A percentile compares a stretch with the other conserved stretches of the same genome.
phyloP scores from a whole-genome alignment of 2,329 filamentous ascomycete species.

The Botryosphaeria agaves region DNA sequence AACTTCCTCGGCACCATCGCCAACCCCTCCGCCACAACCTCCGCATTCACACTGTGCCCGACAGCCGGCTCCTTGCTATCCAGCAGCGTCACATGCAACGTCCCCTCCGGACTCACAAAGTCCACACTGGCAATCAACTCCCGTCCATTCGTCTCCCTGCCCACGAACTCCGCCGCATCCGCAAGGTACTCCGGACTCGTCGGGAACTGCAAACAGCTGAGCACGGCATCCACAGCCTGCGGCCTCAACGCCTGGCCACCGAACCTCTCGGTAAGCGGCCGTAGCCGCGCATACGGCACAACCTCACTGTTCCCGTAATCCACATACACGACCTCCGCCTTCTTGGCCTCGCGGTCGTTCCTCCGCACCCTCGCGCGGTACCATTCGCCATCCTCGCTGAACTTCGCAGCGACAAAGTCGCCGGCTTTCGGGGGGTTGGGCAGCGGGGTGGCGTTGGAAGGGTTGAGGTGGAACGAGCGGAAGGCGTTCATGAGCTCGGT shows the following conservation, averaged over 20 bases:
- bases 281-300: conserved; percentile 67
- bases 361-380: conserved; percentile 82
- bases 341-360: conserved; percentile 81
- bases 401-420: conserved; percentile 80
- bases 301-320: conserved; percentile 94
- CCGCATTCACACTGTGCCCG: conserved; percentile 75
- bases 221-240: conserved; percentile 71
- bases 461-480: conserved; percentile 74
- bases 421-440: conserved; percentile 70
- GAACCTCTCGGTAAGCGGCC: conserved; percentile 68
- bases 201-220: conserved; percentile 83
- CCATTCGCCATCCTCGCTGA: conserved; percentile 80
- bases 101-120: conserved; percentile 58
- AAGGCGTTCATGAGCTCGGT: conserved; percentile 84
- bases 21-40: conserved; percentile 65
- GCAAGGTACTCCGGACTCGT: conserved; percentile 63
- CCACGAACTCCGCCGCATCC: conserved; percentile 62
- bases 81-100: conserved; percentile 74
- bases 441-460: conserved; percentile 60
- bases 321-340: conserved; percentile 81
- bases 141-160: conserved; percentile 55
- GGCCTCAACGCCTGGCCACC: conserved; percentile 63
- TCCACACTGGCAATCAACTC: conserved; percentile 85
- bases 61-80: conserved; percentile 46
- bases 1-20: conserved; percentile 87